A percentile compares a stretch with the other conserved stretches of the same genome.
These are phyloP conservation scores for Pyricularia sp. DNA, from an alignment of 2,329 filamentous ascomycete genomes.

Conservation along the genomic window DNA sequence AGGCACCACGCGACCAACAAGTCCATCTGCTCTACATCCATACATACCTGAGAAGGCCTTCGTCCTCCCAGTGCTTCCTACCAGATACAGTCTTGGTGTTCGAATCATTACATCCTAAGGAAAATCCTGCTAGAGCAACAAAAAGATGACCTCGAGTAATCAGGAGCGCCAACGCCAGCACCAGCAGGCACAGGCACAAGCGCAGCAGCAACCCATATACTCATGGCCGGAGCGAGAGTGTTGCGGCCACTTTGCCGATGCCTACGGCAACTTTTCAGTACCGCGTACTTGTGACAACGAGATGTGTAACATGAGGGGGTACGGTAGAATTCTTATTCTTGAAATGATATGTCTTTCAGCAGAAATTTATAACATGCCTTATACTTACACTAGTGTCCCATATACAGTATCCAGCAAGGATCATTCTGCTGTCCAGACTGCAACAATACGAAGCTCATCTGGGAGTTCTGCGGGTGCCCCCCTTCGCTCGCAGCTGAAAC, in stretches of 20 bases:
- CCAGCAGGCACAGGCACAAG: background rate
- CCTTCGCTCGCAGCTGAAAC: background rate
- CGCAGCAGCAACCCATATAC: background rate
- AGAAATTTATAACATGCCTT: background rate
- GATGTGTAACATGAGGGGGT: background rate
- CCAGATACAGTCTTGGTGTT: background rate
- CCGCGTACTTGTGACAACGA: background rate
- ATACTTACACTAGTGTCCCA: background rate
- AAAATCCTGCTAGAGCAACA: background rate
- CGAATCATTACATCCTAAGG: background rate
- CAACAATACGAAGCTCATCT: background rate
- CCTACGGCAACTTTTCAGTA: background rate
- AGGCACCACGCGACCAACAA: background rate
- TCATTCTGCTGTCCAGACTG: background rate
- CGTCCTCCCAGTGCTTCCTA: background rate
- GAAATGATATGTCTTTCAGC: background rate
- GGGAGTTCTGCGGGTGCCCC: background rate
- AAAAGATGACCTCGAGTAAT: background rate
- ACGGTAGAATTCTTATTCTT: background rate
- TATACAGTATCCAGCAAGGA: background rate
- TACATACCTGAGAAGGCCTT: background rate
- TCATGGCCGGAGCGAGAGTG: background rate
- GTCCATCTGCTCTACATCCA: background rate
- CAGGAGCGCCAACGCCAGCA: background rate
- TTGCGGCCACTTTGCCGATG: background rate